Conservation (phyloP, 768 basidiomycete genomes). For the Cystofilobasidium bisporidii region DNA sequence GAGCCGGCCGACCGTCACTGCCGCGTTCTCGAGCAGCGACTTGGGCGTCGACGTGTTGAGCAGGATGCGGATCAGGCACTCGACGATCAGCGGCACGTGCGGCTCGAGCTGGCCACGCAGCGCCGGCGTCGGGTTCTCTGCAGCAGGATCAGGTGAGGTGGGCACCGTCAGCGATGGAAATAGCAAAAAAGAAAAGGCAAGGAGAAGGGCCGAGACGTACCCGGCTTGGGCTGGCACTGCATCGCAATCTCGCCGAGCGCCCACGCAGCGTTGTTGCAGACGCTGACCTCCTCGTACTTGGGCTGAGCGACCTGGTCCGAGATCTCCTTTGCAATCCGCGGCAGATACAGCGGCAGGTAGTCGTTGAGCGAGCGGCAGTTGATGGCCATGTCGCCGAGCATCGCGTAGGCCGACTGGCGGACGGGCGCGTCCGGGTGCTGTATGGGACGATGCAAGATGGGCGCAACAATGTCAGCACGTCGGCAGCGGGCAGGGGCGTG, state of each 20-base stretch:
- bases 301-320: constrained; percentile 87
- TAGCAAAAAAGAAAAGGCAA: not conserved
- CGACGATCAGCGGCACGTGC: constrained; percentile 78
- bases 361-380: constrained; percentile 60
- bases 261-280: constrained; percentile 99
- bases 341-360: constrained; percentile 72
- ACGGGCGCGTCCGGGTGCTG: constrained; percentile 88
- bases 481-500: too few species aligned
- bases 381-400: constrained; percentile 96
- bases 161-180: not conserved
- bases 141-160: too few species aligned
- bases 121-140: constrained; percentile 6
- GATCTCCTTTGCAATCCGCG: constrained; percentile 80
- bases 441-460: not conserved
- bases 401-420: constrained; percentile 92
- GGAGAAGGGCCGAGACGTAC: not conserved
- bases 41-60: constrained; percentile 85
- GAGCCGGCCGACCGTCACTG: constrained; percentile 92
- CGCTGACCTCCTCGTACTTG: constrained; percentile 85
- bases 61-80: constrained; percentile 83
- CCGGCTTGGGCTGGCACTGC: constrained; percentile 48
- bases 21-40: constrained; percentile 92
- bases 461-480: not conserved
- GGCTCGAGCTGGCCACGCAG: constrained; percentile 80
- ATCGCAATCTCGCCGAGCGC: constrained; percentile 97